A percentile compares a stretch with the other conserved stretches of the same genome.
Evolutionary conservation across 2,329 filamentous ascomycete genomes (phyloP).

Genomic region (Colletotrichum aenigma): DNA sequence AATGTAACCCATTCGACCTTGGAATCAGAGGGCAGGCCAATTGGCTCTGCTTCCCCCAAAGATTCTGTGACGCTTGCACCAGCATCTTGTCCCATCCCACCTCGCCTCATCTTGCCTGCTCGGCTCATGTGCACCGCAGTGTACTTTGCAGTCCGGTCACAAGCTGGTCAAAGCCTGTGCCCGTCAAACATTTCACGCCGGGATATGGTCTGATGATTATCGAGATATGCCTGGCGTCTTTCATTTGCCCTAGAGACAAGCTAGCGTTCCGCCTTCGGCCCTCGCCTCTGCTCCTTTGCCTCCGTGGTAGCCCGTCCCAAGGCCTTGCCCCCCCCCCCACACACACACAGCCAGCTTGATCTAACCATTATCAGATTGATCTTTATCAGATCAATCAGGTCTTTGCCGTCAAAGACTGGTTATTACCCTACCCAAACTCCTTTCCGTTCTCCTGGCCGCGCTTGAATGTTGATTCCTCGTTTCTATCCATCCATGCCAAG

Average conservation of each 20-base stretch:
- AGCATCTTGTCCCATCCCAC: neutral
- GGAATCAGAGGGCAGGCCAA: neutral
- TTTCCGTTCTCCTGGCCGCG: neutral
- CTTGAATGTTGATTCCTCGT: neutral
- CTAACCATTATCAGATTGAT: slow-evolving; percentile 1
- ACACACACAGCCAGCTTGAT: neutral
- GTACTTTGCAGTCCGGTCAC: neutral
- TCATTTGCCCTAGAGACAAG: neutral
- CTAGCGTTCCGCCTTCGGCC: neutral
- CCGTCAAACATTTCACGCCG: neutral
- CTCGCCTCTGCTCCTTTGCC: neutral
- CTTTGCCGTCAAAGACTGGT: neutral
- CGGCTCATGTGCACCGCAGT: neutral
- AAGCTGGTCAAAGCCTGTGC: neutral
- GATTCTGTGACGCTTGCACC: neutral
- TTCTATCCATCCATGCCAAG: neutral
- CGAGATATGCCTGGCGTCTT: neutral
- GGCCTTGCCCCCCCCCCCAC: neutral
- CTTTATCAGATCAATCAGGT: slow-evolving; percentile 9
- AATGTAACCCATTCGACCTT: neutral
- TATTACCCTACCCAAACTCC: neutral
- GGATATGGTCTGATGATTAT: slow-evolving; percentile 3
- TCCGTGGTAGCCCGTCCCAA: neutral
- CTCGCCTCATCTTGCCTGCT: neutral
- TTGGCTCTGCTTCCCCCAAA: neutral